phyloP scores from a whole-genome alignment of 371 early-diverging fungal genomes.

The Rhizopus arrhizus region DNA sequence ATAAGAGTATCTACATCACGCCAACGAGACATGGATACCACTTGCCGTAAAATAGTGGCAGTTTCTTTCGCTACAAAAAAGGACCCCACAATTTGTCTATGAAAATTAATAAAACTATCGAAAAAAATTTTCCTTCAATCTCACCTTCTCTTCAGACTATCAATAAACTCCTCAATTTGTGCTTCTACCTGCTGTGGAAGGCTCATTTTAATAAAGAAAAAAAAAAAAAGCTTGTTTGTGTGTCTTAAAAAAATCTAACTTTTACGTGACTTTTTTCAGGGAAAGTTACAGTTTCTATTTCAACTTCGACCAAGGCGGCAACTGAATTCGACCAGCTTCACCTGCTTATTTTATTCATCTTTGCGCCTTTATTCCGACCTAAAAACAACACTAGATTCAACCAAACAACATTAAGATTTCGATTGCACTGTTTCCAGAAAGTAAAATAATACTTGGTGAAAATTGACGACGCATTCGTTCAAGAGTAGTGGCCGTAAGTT shows the following conservation, averaged over 20 bases:
- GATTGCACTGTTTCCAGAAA: no score
- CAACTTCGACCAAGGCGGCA: no score
- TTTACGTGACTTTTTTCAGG: not conserved
- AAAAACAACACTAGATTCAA: no score
- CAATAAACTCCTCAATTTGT: constrained; percentile 55
- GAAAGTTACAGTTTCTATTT: no score
- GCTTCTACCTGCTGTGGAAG: constrained; percentile 42
- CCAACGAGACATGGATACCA: constrained; percentile 79
- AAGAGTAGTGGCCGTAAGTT: no score
- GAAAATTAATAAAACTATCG: not conserved
- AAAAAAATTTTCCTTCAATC: constrained; percentile 3
- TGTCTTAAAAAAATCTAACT: not conserved
- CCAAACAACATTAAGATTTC: no score
- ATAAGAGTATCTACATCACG: constrained; percentile 63
- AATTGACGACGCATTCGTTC: no score
- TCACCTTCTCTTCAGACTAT: constrained; percentile 63
- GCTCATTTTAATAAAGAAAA: constrained; percentile 11
- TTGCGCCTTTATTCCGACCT: no score
- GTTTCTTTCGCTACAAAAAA: constrained; percentile 80
- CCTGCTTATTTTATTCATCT: no score
- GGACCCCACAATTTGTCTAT: constrained; percentile 78
- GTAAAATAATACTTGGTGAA: no score
- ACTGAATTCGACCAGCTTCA: not conserved
- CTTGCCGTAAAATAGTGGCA: constrained; percentile 74
- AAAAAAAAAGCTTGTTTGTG: not conserved